phyloP scores from a whole-genome alignment of 2,329 filamentous ascomycete species.

The Knoxdaviesia capensis region DNA sequence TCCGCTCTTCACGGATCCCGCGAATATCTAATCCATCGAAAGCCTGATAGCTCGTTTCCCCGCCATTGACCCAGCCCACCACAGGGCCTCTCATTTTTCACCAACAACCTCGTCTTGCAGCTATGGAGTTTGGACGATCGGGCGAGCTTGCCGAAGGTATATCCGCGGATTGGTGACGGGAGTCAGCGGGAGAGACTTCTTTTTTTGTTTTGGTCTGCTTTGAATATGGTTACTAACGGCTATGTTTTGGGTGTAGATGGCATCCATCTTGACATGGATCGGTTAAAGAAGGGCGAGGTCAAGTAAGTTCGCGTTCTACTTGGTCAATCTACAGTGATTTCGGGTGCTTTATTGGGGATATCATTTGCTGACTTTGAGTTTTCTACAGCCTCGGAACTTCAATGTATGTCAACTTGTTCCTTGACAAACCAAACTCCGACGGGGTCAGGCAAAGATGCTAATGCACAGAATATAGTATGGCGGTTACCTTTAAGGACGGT shows the following conservation, averaged over 20 bases:
- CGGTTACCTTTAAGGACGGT: slow-evolving; percentile 95
- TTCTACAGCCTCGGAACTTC: slow-evolving; percentile 70
- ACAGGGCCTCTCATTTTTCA: not conserved
- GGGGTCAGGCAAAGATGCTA: slow-evolving; percentile 7
- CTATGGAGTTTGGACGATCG: slow-evolving; percentile 44
- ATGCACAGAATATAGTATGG: slow-evolving; percentile 48
- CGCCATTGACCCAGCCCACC: not conserved
- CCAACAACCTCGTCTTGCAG: not conserved
- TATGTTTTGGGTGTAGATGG: slow-evolving; percentile 47
- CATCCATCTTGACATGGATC: slow-evolving; percentile 97
- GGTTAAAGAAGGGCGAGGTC: slow-evolving; percentile 95
- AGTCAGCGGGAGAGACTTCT: too few species aligned
- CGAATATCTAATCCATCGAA: too few species aligned
- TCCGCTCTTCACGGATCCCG: too few species aligned
- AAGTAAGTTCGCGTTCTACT: slow-evolving; percentile 44
- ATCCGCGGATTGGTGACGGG: slow-evolving; percentile 3
- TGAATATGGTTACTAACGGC: slow-evolving; percentile 7
- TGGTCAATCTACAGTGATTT: too few species aligned
- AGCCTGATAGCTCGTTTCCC: too few species aligned
- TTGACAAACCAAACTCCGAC: too few species aligned
- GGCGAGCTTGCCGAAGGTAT: slow-evolving; percentile 45
- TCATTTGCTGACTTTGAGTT: slow-evolving; percentile 11
- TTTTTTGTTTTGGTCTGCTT: too few species aligned
- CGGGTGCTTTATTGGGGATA: too few species aligned
- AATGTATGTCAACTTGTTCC: slow-evolving; percentile 41